Evolutionary conservation across 73 alveolate genomes (phyloP).

Genomic region (Paramecium pentaurelia): DNA sequence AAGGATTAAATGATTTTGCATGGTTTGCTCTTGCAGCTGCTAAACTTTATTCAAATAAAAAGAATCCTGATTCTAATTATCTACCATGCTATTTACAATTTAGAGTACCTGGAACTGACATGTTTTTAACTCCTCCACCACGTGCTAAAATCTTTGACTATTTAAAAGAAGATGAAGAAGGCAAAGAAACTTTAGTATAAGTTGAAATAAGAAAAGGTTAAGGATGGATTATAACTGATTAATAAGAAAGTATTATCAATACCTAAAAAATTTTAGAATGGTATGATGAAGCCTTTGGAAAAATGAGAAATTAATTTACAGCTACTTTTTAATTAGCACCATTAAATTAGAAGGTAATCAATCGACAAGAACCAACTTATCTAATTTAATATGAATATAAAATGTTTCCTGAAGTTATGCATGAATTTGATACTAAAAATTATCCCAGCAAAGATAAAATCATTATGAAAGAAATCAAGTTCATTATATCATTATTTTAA

Average conservation of each 20-base stretch:
- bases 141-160: background rate
- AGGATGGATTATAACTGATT: background rate
- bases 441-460: background rate
- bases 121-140: background rate
- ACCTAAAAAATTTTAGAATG: background rate
- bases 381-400: conserved; percentile 16
- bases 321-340: background rate
- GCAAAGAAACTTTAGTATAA: background rate
- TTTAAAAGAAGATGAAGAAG: conserved; percentile 10
- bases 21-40: conserved; percentile 65
- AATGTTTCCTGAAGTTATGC: conserved; percentile 37
- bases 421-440: conserved; percentile 37
- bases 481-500: background rate
- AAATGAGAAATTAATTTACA: conserved; percentile 47
- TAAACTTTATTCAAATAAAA: conserved; percentile 43
- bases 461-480: background rate
- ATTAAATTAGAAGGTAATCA: background rate
- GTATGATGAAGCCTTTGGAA: conserved; percentile 59
- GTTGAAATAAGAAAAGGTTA: background rate
- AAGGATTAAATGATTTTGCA: conserved; percentile 55
- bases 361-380: background rate
- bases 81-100: conserved; percentile 1
- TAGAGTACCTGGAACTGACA: background rate
- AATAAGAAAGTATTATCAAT: conserved; percentile 17
- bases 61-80: conserved; percentile 56